Conservation (phyloP, 768 basidiomycete genomes). For the Cyclocybe cylindracea region DNA sequence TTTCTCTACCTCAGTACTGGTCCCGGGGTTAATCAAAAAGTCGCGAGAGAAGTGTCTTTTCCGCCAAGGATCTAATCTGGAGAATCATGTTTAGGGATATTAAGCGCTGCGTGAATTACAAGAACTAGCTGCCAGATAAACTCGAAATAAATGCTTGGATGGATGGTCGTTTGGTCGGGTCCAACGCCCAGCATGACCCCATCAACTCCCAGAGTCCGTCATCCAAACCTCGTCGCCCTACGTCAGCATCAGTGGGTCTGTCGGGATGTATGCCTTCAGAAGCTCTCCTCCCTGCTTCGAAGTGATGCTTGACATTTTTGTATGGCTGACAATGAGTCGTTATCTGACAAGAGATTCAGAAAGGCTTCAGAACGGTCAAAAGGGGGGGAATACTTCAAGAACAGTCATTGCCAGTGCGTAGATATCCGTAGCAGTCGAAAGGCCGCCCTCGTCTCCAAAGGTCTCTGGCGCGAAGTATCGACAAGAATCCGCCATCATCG, state of each 20-base stretch:
- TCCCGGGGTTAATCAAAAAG: too few species aligned
- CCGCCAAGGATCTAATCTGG: too few species aligned
- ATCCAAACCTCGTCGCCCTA: slow-evolving; percentile 42
- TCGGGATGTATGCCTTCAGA: slow-evolving; percentile 42
- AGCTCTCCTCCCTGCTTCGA: slow-evolving; percentile 50
- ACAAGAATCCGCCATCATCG: slow-evolving; percentile 45
- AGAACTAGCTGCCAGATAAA: background rate
- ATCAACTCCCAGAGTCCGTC: slow-evolving; percentile 48
- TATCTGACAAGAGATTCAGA: slow-evolving; percentile 32
- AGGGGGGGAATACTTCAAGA: slow-evolving; percentile 38
- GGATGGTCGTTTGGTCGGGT: slow-evolving; percentile 36
- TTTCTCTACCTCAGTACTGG: too few species aligned
- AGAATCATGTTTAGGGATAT: too few species aligned
- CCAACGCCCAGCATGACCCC: slow-evolving; percentile 41
- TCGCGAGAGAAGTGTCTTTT: too few species aligned
- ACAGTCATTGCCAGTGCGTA: slow-evolving; percentile 61
- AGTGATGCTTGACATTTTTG: slow-evolving; percentile 48
- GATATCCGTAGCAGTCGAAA: slow-evolving; percentile 51
- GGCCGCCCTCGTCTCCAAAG: slow-evolving; percentile 46
- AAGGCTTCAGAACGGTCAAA: background rate
- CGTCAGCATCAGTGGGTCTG: slow-evolving; percentile 35
- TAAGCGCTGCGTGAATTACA: too few species aligned
- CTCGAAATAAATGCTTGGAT: slow-evolving; percentile 34
- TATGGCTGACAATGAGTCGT: slow-evolving; percentile 57
- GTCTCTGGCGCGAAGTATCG: slow-evolving; percentile 61